Conservation (phyloP, 2,329 filamentous ascomycete species). For the Thelonectria olida region DNA sequence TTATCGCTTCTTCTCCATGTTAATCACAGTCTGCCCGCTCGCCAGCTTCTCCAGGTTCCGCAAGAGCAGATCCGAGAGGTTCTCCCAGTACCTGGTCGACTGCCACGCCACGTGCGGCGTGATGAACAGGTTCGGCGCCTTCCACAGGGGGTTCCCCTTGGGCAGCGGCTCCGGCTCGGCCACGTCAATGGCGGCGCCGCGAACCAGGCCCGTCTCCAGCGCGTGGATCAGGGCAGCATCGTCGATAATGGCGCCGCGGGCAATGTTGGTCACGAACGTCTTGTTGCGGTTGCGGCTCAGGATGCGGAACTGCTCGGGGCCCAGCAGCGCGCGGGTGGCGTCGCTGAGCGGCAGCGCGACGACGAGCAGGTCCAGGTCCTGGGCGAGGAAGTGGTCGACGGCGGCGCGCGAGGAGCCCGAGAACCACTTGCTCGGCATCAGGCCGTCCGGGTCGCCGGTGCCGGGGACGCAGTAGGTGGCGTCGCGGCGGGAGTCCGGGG, state of each 20-base stretch:
- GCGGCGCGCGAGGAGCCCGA: conserved; percentile 44
- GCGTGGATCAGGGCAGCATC: conserved; percentile 64
- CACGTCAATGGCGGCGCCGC: conserved; percentile 75
- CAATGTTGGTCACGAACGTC: conserved; percentile 73
- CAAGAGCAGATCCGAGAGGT: conserved; percentile 40
- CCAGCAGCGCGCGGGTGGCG: conserved; percentile 52
- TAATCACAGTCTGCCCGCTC: conserved; percentile 41
- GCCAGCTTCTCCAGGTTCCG: conserved; percentile 42
- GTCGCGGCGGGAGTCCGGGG: conserved; percentile 66
- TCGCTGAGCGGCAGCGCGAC: conserved; percentile 53
- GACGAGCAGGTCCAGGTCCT: conserved; percentile 55
- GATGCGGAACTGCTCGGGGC: conserved; percentile 52
- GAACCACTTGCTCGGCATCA: conserved; percentile 54
- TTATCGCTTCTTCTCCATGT: conserved; percentile 26
- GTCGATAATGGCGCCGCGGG: conserved; percentile 59
- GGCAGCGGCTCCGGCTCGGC: conserved; percentile 78
- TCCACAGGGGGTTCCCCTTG: conserved; percentile 70
- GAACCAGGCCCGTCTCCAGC: conserved; percentile 50
- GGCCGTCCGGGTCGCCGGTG: conserved; percentile 59
- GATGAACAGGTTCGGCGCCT: conserved; percentile 70
- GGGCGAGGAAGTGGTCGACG: conserved; percentile 53
- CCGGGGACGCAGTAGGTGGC: conserved; percentile 71
- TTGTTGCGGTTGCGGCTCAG: conserved; percentile 33
- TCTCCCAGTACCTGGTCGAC: conserved; percentile 39
- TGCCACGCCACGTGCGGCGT: conserved; percentile 51